Evolutionary conservation across 108 stramenopile species (phyloP).

Genomic region (Licmophora abbreviata): DNA sequence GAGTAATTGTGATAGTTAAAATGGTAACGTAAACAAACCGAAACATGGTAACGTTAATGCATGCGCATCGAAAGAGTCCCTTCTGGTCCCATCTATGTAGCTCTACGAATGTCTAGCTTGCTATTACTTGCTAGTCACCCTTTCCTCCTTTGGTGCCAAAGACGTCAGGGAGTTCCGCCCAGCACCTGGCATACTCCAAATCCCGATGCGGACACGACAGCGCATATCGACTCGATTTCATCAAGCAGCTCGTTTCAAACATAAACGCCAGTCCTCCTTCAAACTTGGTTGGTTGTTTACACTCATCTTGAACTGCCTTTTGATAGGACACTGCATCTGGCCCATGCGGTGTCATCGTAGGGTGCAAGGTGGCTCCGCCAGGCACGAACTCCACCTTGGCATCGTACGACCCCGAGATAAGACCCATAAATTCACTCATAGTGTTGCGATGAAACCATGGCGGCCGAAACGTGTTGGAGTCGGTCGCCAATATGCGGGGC

Average conservation of each 20-base stretch:
- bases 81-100: too few species aligned
- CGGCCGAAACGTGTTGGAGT: slow-evolving; percentile 87
- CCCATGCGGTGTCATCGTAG: slow-evolving; percentile 87
- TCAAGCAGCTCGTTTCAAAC: slow-evolving; percentile 84
- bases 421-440: slow-evolving; percentile 94
- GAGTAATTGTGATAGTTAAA: too few species aligned
- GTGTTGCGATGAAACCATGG: slow-evolving; percentile 92
- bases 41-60: too few species aligned
- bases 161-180: slow-evolving; percentile 34
- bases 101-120: too few species aligned
- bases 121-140: too few species aligned
- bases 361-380: slow-evolving; percentile 82
- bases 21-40: too few species aligned
- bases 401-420: slow-evolving; percentile 85
- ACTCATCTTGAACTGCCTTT: slow-evolving; percentile 44
- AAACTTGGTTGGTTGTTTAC: slow-evolving; percentile 61
- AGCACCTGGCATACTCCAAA: slow-evolving; percentile 54
- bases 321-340: slow-evolving; percentile 76
- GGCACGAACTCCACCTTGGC: slow-evolving; percentile 81
- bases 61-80: too few species aligned
- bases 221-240: slow-evolving; percentile 52
- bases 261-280: slow-evolving; percentile 89
- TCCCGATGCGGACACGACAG: slow-evolving; percentile 42
- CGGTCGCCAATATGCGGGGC: slow-evolving; percentile 87
- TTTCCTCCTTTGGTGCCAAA: too few species aligned